A percentile compares a stretch with the other conserved stretches of the same genome.
phyloP scores from a whole-genome alignment of 768 basidiomycete species.

The Leucogyrophana mollusca region DNA sequence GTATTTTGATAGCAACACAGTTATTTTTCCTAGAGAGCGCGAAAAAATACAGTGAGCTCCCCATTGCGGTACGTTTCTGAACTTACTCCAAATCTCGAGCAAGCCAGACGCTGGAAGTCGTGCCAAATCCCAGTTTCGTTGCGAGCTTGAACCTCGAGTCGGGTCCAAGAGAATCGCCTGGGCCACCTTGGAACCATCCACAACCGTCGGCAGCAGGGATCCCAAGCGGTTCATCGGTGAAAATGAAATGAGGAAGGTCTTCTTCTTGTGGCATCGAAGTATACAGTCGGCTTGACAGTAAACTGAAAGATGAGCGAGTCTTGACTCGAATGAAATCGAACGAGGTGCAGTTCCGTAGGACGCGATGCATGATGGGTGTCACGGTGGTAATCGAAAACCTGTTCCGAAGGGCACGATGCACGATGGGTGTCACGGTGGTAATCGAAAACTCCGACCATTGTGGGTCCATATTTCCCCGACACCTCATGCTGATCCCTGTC shows the following conservation, averaged over 20 bases:
- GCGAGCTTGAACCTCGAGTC: constrained; percentile 15
- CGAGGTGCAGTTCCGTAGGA: no score
- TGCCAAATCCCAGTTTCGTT: constrained; percentile 23
- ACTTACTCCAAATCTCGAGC: constrained; percentile 19
- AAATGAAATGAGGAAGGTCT: constrained; percentile 13
- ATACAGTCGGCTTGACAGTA: no score
- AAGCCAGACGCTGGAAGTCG: constrained; percentile 23
- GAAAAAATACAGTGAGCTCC: background rate
- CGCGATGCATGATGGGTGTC: no score
- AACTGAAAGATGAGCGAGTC: no score
- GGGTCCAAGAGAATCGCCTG: constrained; percentile 15
- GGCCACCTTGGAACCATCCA: constrained; percentile 21
- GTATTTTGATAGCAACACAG: constrained; percentile 19
- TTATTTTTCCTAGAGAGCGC: constrained; percentile 8
- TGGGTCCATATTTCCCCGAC: no score
- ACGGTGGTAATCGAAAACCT: no score
- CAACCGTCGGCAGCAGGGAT: constrained; percentile 15
- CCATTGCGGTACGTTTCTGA: background rate
- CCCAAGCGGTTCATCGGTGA: constrained; percentile 20
- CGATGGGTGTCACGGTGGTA: no score
- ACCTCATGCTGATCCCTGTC: no score
- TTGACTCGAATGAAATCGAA: no score
- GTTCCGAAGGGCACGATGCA: no score
- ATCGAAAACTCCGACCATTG: no score
- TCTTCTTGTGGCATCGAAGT: background rate